phyloP scores from a whole-genome alignment of 2,329 filamentous ascomycete genomes.

The Ophiocordyceps camponoti-leonardi region DNA sequence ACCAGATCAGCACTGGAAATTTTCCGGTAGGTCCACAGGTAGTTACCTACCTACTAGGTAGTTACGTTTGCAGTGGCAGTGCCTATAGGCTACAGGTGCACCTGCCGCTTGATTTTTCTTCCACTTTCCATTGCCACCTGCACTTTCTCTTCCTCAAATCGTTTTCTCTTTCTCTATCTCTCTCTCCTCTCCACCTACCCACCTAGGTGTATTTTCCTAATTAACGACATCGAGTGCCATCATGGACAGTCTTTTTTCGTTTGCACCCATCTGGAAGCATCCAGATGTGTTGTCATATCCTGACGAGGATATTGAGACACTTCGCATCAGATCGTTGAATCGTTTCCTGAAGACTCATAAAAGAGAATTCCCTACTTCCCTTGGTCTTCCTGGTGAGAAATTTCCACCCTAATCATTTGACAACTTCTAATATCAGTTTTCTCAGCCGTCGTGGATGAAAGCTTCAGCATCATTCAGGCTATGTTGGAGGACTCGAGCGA shows the following conservation, averaged over 20 bases:
- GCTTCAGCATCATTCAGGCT: constrained; percentile 1
- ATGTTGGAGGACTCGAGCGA: constrained; percentile 1
- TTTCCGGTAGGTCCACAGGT: background rate
- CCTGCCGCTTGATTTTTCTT: background rate
- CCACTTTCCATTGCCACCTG: background rate
- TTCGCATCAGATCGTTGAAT: constrained; percentile 3
- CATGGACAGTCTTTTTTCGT: constrained; percentile 9
- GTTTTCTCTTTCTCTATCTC: no score
- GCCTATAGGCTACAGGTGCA: no score
- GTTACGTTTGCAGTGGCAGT: background rate
- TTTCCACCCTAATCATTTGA: background rate
- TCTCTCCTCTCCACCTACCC: background rate
- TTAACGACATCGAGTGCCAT: background rate
- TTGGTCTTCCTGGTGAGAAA: background rate
- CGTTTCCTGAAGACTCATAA: constrained; percentile 3
- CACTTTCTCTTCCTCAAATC: background rate
- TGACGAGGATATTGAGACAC: constrained; percentile 3
- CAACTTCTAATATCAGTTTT: background rate
- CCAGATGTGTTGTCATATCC: constrained; percentile 3
- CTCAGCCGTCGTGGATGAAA: constrained; percentile 4
- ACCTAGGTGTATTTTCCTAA: no score
- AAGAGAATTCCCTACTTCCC: background rate
- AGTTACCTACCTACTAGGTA: background rate
- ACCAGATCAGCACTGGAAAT: background rate
- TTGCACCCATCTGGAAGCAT: constrained; percentile 8